Conservation (phyloP, 176 grass and related monocot species). For the Saccharum spontaneum region DNA sequence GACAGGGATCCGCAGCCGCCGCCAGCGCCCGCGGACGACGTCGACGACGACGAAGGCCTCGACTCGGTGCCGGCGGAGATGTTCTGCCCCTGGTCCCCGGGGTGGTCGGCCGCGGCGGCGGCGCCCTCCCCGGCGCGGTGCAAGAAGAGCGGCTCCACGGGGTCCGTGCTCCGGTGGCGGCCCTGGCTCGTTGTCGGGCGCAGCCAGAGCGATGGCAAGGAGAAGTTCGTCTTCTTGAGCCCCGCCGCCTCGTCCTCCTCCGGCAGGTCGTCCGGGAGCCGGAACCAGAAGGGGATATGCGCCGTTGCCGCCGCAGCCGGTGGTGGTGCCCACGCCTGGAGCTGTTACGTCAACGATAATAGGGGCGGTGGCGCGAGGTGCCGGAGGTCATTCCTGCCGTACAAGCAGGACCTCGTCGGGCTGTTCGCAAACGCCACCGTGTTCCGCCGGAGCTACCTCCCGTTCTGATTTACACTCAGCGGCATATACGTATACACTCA, state of each 20-base stretch:
- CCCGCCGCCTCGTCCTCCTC: background rate
- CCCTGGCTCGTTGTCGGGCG: conserved; percentile 56
- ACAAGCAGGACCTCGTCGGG: conserved; percentile 69
- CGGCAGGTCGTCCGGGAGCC: background rate
- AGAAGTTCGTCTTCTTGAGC: conserved; percentile 87
- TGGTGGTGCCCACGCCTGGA: conserved; percentile 19
- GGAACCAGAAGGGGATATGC: background rate
- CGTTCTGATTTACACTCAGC: conserved; percentile 29
- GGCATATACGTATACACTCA: background rate
- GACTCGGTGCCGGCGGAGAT: conserved; percentile 34
- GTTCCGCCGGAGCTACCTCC: conserved; percentile 56
- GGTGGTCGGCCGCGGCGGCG: conserved; percentile 6
- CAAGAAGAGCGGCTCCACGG: conserved; percentile 80
- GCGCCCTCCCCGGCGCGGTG: conserved; percentile 42
- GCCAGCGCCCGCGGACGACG: background rate
- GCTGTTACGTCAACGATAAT: conserved; percentile 32
- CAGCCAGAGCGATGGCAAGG: conserved; percentile 94
- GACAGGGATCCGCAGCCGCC: conserved; percentile 23
- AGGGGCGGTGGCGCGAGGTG: conserved; percentile 8
- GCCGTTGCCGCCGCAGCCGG: background rate
- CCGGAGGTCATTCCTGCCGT: conserved; percentile 75
- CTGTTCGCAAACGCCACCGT: conserved; percentile 65
- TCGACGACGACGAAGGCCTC: background rate
- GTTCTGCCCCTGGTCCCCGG: conserved; percentile 39
- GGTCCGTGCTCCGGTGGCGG: conserved; percentile 75